phyloP scores from a whole-genome alignment of 495 filamentous ascomycete genomes.

The Penicillium bialowiezense region DNA sequence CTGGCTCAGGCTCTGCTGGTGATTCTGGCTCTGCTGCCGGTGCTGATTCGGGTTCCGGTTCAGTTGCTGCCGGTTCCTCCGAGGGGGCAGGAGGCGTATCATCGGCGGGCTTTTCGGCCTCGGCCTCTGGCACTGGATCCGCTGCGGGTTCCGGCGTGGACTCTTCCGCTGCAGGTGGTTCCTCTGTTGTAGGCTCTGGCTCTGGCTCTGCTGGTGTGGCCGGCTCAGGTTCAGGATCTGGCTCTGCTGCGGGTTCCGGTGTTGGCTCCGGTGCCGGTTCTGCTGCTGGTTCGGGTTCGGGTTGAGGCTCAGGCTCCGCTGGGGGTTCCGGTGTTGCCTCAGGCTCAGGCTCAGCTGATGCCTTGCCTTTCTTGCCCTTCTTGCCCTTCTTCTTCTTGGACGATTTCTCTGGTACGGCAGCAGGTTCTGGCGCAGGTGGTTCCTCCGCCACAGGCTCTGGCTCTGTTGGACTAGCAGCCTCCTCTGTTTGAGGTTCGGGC shows the following conservation, averaged over 20 bases:
- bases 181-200: not conserved
- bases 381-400: conserved; percentile 11
- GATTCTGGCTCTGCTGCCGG: not conserved
- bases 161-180: not conserved
- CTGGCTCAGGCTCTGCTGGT: not conserved
- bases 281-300: not conserved
- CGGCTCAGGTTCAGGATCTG: not conserved
- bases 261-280: conserved; percentile 9
- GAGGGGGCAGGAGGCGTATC: not conserved
- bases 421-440: not conserved
- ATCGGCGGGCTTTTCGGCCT: conserved; percentile 1
- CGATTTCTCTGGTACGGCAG: not conserved
- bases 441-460: not conserved
- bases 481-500: conserved; percentile 1
- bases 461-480: conserved; percentile 14
- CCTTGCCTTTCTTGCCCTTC: conserved; percentile 6
- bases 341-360: no score
- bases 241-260: conserved; percentile 4
- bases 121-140: not conserved
- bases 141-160: not conserved
- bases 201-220: conserved; percentile 3
- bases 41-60: not conserved
- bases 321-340: no score
- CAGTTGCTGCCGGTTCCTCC: not conserved
- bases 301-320: no score